Base-by-base conservation (phyloP, 2,329 filamentous ascomycete species). In the Leptographium lundbergii region DNA sequence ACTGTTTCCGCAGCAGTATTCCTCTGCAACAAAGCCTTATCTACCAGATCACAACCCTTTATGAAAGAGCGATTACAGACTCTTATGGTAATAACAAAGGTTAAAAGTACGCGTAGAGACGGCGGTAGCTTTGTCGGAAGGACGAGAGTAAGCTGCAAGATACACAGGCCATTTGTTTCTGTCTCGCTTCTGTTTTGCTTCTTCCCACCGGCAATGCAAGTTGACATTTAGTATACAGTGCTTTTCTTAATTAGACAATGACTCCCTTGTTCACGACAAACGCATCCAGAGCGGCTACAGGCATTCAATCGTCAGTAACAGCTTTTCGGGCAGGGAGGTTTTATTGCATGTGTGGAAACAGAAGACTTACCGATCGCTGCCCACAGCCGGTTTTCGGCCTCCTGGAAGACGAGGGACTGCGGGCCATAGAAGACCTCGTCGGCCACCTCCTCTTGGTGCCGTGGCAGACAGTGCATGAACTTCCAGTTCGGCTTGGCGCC, bases 401-500 rank as follows among this genome's bases (percentile, higher is more conserved):
- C 94, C 2, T 83, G 84, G 75, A 96, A 99, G 4, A 97, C 94
- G 29, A 99, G 76, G 47, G 89, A 95, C 67, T 87, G 81, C 0
- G 82, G 78, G 54, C 89, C 85, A 72, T 97, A 96, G 69, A 99
- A 97, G 1, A 99, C 91, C 68, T 94, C 91, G 68, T 99, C 92
- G 60, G 81, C 84, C 39, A 99, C 94, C 75, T 99, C 94, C 72
- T 99, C 92, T 0, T 82, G 82, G 69, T 99, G 91, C 63, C 94
- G 82, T 17, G 94, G 94, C 61, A 99, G 74, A 71, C 94, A 99
- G 76, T 99, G 94, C 94, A 99, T 96, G 71, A 99, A 99, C 73
- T 89, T 91, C 94, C 94, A 99, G 63, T 81, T 81, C 17, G 87
- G 78, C 71, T 94, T 95, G 50, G 94, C 94, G 24, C 90, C 91